Evolutionary conservation across 1,284 basidiomycete genomes (phyloP), one percentile per base, ranked within the genome.

Genomic region (Heterobasidion occidentale): DNA sequence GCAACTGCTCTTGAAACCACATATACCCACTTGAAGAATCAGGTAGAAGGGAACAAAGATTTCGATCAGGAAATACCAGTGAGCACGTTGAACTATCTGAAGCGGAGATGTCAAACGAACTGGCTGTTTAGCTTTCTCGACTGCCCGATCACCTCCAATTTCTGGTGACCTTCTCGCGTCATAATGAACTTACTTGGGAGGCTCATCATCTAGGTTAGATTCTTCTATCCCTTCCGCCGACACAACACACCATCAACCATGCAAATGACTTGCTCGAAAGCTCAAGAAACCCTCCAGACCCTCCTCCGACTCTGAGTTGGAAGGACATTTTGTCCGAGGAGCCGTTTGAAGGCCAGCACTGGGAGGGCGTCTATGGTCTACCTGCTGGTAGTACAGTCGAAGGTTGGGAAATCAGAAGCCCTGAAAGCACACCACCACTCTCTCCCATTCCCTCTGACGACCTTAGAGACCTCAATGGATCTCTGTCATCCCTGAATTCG

Each of bases 271-370:
- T 81, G 59, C 71, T 86, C 8, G 71, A 84, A 42, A 65, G 62
- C 1, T 66, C 75, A 8, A 68, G 66, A 33, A 75, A 82, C 59
- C 81, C 83, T 34, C 68, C 73, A 0, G 59, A 68, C 34, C 63
- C 71, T 2, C 68, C 75, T 11, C 66, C 71, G 7, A 63, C 70
- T 4, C 67, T 87, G 9, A 88, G 83, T 11, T 90, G 87, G 90
- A 74, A 77, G 57, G 77, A 82, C n/a, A 90, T 92, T 54, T 74
- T 91, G 14, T 77, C 78, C 1, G 88, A 88, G 62, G 88, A 90
- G 55, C 86, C 88, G 2, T 87, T 88, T 60, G 83, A 88, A 67
- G 87, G 86, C 7, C 82, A 90, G 58, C 88, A 90, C 61, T 89
- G 88, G 87, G 76, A 88, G 65, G 85, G 86, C 2, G 78, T 78